phyloP scores from a whole-genome alignment of 352 stramenopile genomes.

The Nothophytophthora sp. region DNA sequence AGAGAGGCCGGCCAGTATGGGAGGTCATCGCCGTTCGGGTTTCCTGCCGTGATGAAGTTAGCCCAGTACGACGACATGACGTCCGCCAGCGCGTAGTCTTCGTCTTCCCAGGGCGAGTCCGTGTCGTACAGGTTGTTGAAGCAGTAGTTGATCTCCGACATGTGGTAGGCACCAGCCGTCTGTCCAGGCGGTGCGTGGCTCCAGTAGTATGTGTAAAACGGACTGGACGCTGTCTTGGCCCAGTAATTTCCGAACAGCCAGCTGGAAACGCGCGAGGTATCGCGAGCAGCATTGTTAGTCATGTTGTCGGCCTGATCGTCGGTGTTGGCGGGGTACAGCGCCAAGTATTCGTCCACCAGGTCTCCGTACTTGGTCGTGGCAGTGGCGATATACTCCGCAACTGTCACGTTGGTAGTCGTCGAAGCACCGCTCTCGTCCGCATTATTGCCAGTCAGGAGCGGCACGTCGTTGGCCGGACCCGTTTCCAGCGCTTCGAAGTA shows the following conservation, averaged over 20 bases:
- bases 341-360: conserved; percentile 11
- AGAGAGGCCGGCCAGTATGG: conserved; percentile 7
- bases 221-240: conserved; percentile 4
- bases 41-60: conserved; percentile 16
- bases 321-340: conserved; percentile 11
- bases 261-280: conserved; percentile 12
- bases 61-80: conserved; percentile 18
- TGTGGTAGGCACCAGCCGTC: conserved; percentile 13
- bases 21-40: conserved; percentile 15
- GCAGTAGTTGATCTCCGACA: conserved; percentile 28
- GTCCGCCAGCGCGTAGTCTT: conserved; percentile 18
- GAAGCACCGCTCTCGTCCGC: conserved; percentile 14
- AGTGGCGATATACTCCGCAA: conserved; percentile 13
- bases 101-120: conserved; percentile 9
- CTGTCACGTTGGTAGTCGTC: conserved; percentile 14
- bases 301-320: conserved; percentile 5
- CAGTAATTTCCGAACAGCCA: conserved; percentile 20
- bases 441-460: conserved; percentile 19
- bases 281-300: conserved; percentile 6
- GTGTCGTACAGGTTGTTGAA: conserved; percentile 25
- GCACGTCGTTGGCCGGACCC: conserved; percentile 12
- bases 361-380: conserved; percentile 9
- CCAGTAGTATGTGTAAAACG: conserved; percentile 19
- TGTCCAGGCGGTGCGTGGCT: conserved; percentile 16
- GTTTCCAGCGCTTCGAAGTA: conserved; percentile 8